Conservation (phyloP, 2,329 filamentous ascomycete genomes). For the Didymella keratinophila region DNA sequence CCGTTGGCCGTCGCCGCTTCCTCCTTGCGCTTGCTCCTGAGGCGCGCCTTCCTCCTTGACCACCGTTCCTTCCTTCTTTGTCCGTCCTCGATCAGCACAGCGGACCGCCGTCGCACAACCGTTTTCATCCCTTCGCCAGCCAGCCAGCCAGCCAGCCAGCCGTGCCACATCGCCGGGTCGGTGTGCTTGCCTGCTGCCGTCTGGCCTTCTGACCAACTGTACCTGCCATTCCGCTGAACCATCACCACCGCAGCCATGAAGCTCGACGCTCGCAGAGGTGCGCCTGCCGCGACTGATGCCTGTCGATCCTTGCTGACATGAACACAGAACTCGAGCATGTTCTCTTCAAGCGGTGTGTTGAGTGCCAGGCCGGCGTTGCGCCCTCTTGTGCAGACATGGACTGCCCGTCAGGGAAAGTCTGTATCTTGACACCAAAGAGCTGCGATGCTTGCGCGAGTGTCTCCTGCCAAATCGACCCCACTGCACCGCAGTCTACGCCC, state of each 20-base stretch:
- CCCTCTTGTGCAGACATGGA: constrained; percentile 64
- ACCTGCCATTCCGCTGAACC: constrained; percentile 10
- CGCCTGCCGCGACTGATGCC: not conserved
- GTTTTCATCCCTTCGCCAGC: constrained; percentile 15
- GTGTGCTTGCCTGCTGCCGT: constrained; percentile 14
- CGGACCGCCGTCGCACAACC: constrained; percentile 15
- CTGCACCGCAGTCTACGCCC: constrained; percentile 37
- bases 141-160: constrained; percentile 6
- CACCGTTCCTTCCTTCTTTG: constrained; percentile 16
- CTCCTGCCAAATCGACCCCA: constrained; percentile 58
- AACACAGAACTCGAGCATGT: constrained; percentile 47
- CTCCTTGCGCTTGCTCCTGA: constrained; percentile 16
- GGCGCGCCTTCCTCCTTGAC: constrained; percentile 13
- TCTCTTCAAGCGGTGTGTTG: constrained; percentile 65
- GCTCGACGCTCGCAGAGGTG: constrained; percentile 22
- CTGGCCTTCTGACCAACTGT: constrained; percentile 5
- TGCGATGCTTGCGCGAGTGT: constrained; percentile 68
- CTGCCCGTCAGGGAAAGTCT: constrained; percentile 65
- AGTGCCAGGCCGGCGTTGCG: constrained; percentile 57
- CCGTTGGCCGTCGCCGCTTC: constrained; percentile 20
- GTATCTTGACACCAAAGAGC: constrained; percentile 65
- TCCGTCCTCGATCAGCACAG: constrained; percentile 9
- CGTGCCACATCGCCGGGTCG: constrained; percentile 8
- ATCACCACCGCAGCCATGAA: constrained; percentile 14
- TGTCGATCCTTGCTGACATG: constrained; percentile 19